Evolutionary conservation across 2,329 filamentous ascomycete species (phyloP).

Genomic region (Xylariales sp.): DNA sequence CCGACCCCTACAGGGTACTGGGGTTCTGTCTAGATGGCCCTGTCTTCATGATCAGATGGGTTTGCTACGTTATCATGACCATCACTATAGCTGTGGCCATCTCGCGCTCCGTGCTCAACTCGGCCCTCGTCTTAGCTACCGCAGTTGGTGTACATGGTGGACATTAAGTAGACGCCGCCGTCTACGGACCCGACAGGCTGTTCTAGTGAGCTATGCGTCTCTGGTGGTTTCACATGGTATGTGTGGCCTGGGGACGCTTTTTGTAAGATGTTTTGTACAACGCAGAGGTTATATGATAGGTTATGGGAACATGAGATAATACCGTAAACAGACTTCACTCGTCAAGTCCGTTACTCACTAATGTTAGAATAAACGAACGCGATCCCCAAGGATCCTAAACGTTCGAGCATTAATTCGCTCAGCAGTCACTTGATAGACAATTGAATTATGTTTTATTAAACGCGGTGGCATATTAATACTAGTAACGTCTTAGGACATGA

Average conservation of each 20-base stretch:
- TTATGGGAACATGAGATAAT: conserved; percentile 11
- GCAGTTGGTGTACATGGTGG: conserved; percentile 29
- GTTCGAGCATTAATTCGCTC: background rate
- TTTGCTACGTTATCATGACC: conserved; percentile 35
- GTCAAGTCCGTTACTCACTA: background rate
- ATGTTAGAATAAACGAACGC: conserved; percentile 15
- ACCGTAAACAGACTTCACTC: background rate
- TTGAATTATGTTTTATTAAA: no score
- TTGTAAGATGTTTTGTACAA: conserved; percentile 5
- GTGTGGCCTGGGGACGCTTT: background rate
- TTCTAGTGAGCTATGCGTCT: background rate
- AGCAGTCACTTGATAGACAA: background rate
- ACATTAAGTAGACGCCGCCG: conserved; percentile 16
- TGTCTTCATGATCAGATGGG: conserved; percentile 37
- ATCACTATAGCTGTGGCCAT: conserved; percentile 36
- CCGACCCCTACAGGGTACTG: conserved; percentile 25
- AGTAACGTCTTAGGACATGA: no score
- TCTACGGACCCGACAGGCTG: background rate
- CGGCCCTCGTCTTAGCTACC: conserved; percentile 32
- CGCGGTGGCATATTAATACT: no score
- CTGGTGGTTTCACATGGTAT: background rate
- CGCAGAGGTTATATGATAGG: conserved; percentile 5
- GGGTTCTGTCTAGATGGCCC: conserved; percentile 32
- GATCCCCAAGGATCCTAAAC: conserved; percentile 6
- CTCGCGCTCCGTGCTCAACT: conserved; percentile 32